phyloP scores from a whole-genome alignment of 305 asterid genomes.

The Fraxinus baroniana region DNA sequence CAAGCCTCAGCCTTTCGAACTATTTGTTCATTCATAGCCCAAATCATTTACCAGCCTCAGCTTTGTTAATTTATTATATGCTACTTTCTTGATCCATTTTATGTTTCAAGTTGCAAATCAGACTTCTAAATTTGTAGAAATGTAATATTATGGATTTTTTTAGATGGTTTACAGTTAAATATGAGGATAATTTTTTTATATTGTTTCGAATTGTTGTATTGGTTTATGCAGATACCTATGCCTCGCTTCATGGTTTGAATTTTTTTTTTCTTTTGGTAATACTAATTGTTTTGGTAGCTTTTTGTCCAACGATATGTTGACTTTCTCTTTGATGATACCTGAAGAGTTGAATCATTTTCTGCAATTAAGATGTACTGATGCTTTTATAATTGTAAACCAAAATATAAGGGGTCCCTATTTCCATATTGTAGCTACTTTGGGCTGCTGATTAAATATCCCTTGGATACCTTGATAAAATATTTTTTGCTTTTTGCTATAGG shows the following conservation, averaged over 20 bases:
- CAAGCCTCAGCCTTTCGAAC: neutral
- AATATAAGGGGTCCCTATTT: neutral
- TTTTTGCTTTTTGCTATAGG: conserved; percentile 43
- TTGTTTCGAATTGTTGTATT: neutral
- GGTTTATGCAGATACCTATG: neutral
- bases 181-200: neutral
- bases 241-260: neutral
- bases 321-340: neutral
- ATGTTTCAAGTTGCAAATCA: neutral
- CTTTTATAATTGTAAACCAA: neutral
- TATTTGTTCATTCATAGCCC: neutral
- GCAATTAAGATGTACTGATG: neutral
- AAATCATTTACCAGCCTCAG: neutral
- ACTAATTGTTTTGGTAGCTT: neutral
- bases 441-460: neutral
- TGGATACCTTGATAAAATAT: conserved; percentile 14
- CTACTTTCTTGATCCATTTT: neutral
- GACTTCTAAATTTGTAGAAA: neutral
- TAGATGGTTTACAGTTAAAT: neutral
- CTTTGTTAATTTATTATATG: neutral
- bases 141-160: neutral
- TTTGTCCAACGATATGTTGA: neutral
- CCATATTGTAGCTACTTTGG: neutral
- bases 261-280: neutral
- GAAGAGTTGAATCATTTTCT: neutral